A percentile compares a stretch with the other conserved stretches of the same genome.
Evolutionary conservation across 1,284 basidiomycete species (phyloP).

Genomic region (Moesziomyces sp.): DNA sequence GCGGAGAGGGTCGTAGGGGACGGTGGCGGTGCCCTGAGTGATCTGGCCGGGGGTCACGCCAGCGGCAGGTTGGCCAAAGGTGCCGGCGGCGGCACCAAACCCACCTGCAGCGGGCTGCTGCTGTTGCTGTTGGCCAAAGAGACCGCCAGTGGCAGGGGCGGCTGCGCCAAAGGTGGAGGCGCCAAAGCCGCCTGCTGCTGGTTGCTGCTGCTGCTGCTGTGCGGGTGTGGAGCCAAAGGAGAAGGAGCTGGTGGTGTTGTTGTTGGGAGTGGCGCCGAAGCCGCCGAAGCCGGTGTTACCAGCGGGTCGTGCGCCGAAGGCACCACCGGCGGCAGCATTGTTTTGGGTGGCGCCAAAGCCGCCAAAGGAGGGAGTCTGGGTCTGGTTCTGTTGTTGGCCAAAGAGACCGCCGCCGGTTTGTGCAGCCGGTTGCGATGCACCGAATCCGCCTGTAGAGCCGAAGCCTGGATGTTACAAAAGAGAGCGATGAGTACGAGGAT

Average conservation of each 20-base stretch:
- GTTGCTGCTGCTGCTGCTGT: constrained; percentile 40
- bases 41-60: constrained; percentile 34
- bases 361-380: constrained; percentile 54
- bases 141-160: constrained; percentile 25
- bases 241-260: constrained; percentile 29
- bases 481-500: not conserved
- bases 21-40: constrained; percentile 57
- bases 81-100: constrained; percentile 39
- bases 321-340: constrained; percentile 40
- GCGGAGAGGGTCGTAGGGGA: constrained; percentile 55
- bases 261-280: constrained; percentile 31
- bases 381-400: constrained; percentile 57
- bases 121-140: constrained; percentile 52
- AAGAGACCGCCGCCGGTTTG: constrained; percentile 65
- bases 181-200: constrained; percentile 45
- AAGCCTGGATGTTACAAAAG: constrained; percentile 21
- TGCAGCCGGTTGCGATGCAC: constrained; percentile 50
- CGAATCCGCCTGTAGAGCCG: constrained; percentile 44
- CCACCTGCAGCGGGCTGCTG: constrained; percentile 43
- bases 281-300: constrained; percentile 55
- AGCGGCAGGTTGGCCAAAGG: constrained; percentile 37
- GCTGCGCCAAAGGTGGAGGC: constrained; percentile 36
- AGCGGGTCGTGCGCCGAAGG: constrained; percentile 57
- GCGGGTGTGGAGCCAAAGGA: constrained; percentile 44
- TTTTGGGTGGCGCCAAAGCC: constrained; percentile 46